A percentile compares a stretch with the other conserved stretches of the same genome.
Evolutionary conservation across 331 rosid genomes (phyloP).

Genomic region (Ulmus americana): DNA sequence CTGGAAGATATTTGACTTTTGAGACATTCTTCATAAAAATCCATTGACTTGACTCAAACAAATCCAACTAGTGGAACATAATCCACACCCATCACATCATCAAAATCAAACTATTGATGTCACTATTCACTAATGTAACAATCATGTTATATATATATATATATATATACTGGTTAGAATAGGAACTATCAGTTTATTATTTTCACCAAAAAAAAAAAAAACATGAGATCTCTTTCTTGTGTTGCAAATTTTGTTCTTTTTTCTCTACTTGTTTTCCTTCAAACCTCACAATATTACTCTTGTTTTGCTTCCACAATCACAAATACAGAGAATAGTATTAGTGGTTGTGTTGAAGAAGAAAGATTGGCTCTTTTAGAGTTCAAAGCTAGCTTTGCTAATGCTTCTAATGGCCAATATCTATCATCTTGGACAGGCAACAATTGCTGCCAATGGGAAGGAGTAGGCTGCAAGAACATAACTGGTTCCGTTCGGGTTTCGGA

Average conservation of each 20-base stretch:
- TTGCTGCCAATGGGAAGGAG: conserved; percentile 31
- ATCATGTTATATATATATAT: too few relatives aligned
- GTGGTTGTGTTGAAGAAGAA: conserved; percentile 25
- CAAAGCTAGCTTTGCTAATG: not conserved
- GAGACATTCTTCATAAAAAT: too few relatives aligned
- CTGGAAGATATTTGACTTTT: too few relatives aligned
- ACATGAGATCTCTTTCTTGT: not conserved
- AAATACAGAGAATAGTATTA: not conserved
- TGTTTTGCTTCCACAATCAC: not conserved
- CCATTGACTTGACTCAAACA: too few relatives aligned
- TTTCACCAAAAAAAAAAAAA: not conserved
- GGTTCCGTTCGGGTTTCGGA: conserved; percentile 14
- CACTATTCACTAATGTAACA: too few relatives aligned
- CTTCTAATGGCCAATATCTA: not conserved
- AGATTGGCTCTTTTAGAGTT: conserved; percentile 26
- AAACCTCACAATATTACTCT: not conserved
- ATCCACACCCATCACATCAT: too few relatives aligned
- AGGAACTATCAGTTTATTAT: not conserved
- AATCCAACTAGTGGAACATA: too few relatives aligned
- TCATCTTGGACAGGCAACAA: conserved; percentile 25
- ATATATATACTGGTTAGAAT: too few relatives aligned
- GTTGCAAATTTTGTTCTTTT: too few relatives aligned
- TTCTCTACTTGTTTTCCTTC: not conserved
- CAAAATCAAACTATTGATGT: too few relatives aligned
- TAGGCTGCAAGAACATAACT: conserved; percentile 4